Evolutionary conservation across 2,329 filamentous ascomycete genomes (phyloP), one percentile per base, ranked within the genome.

Genomic region (Trichoderma sp.): DNA sequence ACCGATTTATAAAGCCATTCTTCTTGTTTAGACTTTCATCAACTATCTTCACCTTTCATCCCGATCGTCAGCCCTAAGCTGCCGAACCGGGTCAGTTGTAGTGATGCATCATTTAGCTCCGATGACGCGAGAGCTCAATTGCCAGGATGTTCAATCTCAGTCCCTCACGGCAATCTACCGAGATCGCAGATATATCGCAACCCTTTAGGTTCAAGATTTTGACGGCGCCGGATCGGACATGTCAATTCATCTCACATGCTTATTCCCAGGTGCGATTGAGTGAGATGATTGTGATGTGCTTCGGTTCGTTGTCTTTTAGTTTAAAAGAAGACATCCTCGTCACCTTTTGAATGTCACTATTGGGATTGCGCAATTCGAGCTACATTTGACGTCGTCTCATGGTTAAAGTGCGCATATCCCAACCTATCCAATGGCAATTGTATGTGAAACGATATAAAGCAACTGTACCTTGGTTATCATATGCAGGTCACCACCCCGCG

Each of bases 91-190:
- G 34, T 44, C 17, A 34, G 43, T 61, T 61, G 43, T 26, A n/a
- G 24, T 52, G 60, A 57, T 51, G 61, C 52, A 64, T 55, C 60
- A 64, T 50, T 59, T 66, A 62, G 66, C 51, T 50, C 39, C 34
- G 62, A 68, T 68, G 66, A 55, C 67, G 67, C 58, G 58, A 68
- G 63, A 55, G 26, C 54, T 44, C n/a, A 39, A 43, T 9, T 51
- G 7, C 43, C 14, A 15, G 47, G 58, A 57, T 63, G 14, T 48
- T 26, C 14, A 26, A 2, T 17, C 26, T 57, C 26, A 55, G 52
- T 52, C 34, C 28, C 45, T 44, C 44, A 15, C 44, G 15, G 24
- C 48, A 9, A 44, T 52, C 24, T 48, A n/a, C 50, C 41, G 41
- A 43, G 55, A 50, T 39, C 48, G 50, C 15, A 62, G 41, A 39